Evolutionary conservation across 2,329 filamentous ascomycete species (phyloP).

Genomic region (Fusarium anguioides): DNA sequence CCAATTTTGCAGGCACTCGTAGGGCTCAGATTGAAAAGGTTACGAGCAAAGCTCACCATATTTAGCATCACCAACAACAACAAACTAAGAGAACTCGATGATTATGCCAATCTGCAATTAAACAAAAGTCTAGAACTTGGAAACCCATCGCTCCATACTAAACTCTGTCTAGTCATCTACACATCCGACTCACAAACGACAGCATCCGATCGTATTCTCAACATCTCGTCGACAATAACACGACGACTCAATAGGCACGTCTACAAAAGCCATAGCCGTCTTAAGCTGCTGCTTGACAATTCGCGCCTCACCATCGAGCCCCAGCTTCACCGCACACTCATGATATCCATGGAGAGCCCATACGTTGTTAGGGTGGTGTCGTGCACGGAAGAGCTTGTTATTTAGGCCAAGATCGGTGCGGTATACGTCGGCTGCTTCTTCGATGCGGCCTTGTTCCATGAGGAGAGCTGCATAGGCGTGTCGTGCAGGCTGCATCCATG

Average conservation of each 20-base stretch:
- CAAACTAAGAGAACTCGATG: not conserved
- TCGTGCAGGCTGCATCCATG: constrained; percentile 78
- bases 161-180: not conserved
- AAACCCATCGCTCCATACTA: not conserved
- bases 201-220: constrained; percentile 10
- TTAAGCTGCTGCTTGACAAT: constrained; percentile 58
- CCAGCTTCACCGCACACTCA: constrained; percentile 69
- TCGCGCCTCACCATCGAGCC: constrained; percentile 54
- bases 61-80: not conserved
- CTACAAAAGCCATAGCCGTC: constrained; percentile 65
- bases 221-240: constrained; percentile 43
- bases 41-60: not conserved
- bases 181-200: not conserved
- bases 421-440: constrained; percentile 67
- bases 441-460: constrained; percentile 69
- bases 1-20: not conserved
- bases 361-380: constrained; percentile 76
- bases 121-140: not conserved
- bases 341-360: constrained; percentile 79
- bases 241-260: constrained; percentile 62
- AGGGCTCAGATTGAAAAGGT: not conserved
- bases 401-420: constrained; percentile 69
- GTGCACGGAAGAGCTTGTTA: constrained; percentile 67
- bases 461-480: constrained; percentile 76
- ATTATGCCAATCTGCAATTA: not conserved